Evolutionary conservation across 2,329 filamentous ascomycete genomes (phyloP).

Genomic region (Corinectria fuckeliana): DNA sequence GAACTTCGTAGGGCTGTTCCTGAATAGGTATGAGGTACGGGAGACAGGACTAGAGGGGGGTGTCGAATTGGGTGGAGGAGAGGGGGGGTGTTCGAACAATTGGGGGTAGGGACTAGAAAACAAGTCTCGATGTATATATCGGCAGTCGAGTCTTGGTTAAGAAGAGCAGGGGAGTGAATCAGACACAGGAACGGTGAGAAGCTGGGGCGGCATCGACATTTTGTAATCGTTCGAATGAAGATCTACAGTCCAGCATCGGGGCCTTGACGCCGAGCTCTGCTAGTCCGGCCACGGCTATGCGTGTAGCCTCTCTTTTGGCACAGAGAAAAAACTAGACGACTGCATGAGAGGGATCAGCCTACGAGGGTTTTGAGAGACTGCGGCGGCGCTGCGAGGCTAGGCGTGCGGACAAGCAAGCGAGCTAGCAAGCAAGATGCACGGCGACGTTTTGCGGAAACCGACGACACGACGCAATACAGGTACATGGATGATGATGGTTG

Average conservation of each 20-base stretch:
- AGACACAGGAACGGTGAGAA: slow-evolving; percentile 20
- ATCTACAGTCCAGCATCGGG: slow-evolving; percentile 26
- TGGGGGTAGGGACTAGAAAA: not conserved
- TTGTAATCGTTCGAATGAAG: slow-evolving; percentile 35
- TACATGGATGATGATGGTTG: slow-evolving; percentile 15
- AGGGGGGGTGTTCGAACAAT: slow-evolving; percentile 7
- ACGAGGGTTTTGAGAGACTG: slow-evolving; percentile 11
- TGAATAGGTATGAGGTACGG: slow-evolving; percentile 11
- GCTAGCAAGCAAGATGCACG: slow-evolving; percentile 25
- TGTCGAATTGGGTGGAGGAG: slow-evolving; percentile 8
- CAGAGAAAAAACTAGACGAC: slow-evolving; percentile 24
- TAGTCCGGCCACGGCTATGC: not conserved
- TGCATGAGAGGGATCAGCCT: slow-evolving; percentile 23
- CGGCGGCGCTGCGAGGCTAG: slow-evolving; percentile 25
- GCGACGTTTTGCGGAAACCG: slow-evolving; percentile 21
- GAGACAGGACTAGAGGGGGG: slow-evolving; percentile 7
- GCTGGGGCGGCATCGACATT: slow-evolving; percentile 33
- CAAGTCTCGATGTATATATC: slow-evolving; percentile 14
- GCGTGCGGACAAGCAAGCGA: slow-evolving; percentile 17
- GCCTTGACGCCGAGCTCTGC: not conserved
- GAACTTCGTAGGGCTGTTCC: slow-evolving; percentile 17
- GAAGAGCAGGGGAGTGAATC: slow-evolving; percentile 24
- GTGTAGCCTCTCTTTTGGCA: not conserved
- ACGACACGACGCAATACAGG: slow-evolving; percentile 17
- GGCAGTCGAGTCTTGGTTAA: slow-evolving; percentile 19